These are phyloP conservation scores for Heliamphora pulchella DNA, from an alignment of 179 eudicot species.

Conservation along the genomic window DNA sequence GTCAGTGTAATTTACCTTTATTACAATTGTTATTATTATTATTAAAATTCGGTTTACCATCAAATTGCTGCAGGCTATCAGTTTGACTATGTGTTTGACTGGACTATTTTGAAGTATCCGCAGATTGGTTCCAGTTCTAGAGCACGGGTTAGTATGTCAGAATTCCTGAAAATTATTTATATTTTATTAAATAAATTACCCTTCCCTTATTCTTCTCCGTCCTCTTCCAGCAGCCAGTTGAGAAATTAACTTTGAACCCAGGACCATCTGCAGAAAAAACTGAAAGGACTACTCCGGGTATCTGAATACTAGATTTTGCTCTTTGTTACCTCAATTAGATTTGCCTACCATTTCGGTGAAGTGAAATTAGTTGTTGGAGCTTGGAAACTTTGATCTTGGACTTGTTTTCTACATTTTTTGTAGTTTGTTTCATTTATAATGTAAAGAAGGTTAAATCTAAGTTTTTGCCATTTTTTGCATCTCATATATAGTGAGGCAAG, in stretches of 20 bases:
- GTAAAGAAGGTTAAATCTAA: not conserved
- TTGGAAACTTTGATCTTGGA: not conserved
- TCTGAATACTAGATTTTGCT: conserved; percentile 8
- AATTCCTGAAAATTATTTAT: not conserved
- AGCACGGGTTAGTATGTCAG: conserved; percentile 38
- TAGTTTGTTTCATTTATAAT: not conserved
- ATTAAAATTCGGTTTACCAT: not conserved
- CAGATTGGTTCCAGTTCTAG: conserved; percentile 54
- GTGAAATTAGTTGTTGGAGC: not conserved
- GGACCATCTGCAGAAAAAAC: conserved; percentile 73
- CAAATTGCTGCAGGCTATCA: conserved; percentile 41
- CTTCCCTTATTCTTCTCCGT: conserved; percentile 9
- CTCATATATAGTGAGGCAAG: conserved; percentile 43
- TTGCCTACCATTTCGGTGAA: not conserved
- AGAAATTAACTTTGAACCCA: conserved; percentile 41
- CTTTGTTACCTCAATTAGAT: not conserved
- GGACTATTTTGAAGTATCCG: conserved; percentile 40
- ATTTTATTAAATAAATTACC: not conserved
- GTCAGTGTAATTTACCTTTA: not conserved
- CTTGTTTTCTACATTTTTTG: not conserved
- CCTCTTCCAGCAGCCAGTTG: conserved; percentile 34
- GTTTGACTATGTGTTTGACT: conserved; percentile 34
- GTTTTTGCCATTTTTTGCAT: not conserved
- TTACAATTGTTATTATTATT: not conserved
- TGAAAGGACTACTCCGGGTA: conserved; percentile 73